These are phyloP conservation scores for Pyricularia grisea DNA, from an alignment of 2,329 filamentous ascomycete species.

Conservation along the genomic window DNA sequence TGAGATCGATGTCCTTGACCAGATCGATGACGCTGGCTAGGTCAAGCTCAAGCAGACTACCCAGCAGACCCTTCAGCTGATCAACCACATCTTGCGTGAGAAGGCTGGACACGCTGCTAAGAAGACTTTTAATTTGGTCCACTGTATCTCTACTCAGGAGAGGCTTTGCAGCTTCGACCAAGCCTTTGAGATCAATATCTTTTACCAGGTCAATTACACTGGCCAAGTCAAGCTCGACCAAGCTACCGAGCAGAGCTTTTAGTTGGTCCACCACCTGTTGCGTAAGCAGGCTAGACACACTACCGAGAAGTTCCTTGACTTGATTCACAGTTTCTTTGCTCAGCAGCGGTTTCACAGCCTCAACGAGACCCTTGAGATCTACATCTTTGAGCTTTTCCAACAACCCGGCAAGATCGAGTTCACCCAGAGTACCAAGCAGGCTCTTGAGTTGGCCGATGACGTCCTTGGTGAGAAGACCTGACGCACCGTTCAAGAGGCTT, in stretches of 20 bases:
- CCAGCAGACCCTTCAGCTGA: neutral
- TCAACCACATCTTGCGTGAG: neutral
- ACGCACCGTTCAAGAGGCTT: neutral
- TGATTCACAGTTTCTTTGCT: neutral
- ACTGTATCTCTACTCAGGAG: neutral
- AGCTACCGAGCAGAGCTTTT: neutral
- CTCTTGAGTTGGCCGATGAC: conserved; percentile 18
- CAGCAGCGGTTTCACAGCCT: neutral
- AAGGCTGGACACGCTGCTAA: neutral
- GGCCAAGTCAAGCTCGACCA: neutral
- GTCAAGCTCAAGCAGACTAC: neutral
- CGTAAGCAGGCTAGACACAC: neutral
- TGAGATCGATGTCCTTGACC: conserved; percentile 16
- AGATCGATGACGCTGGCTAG: neutral
- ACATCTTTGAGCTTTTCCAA: neutral
- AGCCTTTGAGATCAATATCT: neutral
- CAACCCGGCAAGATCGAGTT: conserved; percentile 4
- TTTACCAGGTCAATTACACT: neutral
- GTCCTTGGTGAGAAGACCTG: conserved; percentile 11
- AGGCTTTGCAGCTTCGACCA: neutral
- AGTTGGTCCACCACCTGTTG: neutral
- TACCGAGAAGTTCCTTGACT: neutral
- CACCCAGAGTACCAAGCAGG: conserved; percentile 11
- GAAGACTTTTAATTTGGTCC: neutral
- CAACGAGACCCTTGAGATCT: neutral